Evolutionary conservation across 164 flowering plant genomes (phyloP), one percentile per base, ranked within the genome.

Genomic region (Berberis thunbergii): DNA sequence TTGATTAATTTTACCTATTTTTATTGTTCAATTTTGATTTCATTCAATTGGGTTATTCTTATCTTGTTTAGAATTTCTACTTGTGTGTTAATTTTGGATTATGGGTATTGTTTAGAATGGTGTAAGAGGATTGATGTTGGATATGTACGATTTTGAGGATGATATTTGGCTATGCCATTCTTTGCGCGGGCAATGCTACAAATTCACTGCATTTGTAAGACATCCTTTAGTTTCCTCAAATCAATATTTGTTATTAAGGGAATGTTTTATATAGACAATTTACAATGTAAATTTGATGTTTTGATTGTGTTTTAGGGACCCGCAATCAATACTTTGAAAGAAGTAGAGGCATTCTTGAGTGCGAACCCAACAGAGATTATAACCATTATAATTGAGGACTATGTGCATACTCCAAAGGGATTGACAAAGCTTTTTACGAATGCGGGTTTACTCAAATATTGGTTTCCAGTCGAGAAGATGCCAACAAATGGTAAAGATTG

Each of bases 111-210:
- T 56, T 65, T 70, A 95, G 99, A 95, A 95, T 80, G 99, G 99
- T 62, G 97, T 84, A 52, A 83, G 99, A 72, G 99, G 97, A 54
- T 77, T 95, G 80, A 95, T 95, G 99, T 70, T 95, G 88, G 99
- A 95, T 71, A 86, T 95, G 99, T 95, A 95, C 44, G 99, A 95
- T 66, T 95, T 84, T 65, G 77, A 83, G 62, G 71, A 76, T 59
- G 97, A 88, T 72, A 86, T 95, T 68, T 95, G 99, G 99, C 94
- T 91, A n/a, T 95, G 99, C 70, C 99, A 95, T 78, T 95, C 99
- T 41, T 74, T 91, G 46, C 78, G 70, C 2, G 97, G 97, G 46
- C 88, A 84, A 67, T 95, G 99, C 73, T 91, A 70, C 82, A 88
- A 89, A 82, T 79, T 95, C 86, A 95, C 99, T 9, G 97, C 99